Conservation (phyloP, 2,329 filamentous ascomycete genomes). For the Cytospora schulzeri region DNA sequence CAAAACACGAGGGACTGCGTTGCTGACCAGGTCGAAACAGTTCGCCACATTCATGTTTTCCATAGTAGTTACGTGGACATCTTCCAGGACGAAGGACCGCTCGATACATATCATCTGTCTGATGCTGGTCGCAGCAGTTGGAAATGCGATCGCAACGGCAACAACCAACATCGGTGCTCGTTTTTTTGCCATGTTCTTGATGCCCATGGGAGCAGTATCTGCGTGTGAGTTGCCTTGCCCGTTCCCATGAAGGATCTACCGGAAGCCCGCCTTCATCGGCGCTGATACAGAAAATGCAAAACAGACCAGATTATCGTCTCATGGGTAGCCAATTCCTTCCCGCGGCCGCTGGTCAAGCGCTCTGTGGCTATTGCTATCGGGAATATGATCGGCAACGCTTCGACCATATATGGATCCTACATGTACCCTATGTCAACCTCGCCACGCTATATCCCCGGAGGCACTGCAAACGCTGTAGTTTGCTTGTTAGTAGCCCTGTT, state of each 20-base stretch:
- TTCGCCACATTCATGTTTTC: slow-evolving; percentile 57
- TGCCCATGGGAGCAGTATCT: slow-evolving; percentile 57
- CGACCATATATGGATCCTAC: slow-evolving; percentile 50
- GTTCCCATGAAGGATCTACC: neutral
- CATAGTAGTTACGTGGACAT: slow-evolving; percentile 56
- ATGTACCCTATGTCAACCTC: slow-evolving; percentile 48
- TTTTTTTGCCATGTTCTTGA: slow-evolving; percentile 65
- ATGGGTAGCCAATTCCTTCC: slow-evolving; percentile 69
- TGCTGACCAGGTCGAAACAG: slow-evolving; percentile 28
- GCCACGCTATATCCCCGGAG: slow-evolving; percentile 52
- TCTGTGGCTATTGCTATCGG: slow-evolving; percentile 68
- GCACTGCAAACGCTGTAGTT: slow-evolving; percentile 62
- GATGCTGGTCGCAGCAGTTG: slow-evolving; percentile 53
- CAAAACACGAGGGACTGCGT: neutral
- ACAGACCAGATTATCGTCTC: slow-evolving; percentile 62
- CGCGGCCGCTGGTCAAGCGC: slow-evolving; percentile 68
- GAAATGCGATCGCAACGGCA: slow-evolving; percentile 58
- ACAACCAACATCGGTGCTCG: slow-evolving; percentile 53
- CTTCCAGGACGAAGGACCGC: slow-evolving; percentile 56
- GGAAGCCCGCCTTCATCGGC: neutral
- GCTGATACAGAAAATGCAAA: neutral
- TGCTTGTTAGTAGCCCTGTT: slow-evolving; percentile 62
- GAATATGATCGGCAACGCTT: slow-evolving; percentile 66
- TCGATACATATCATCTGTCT: slow-evolving; percentile 57
- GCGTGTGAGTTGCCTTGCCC: slow-evolving; percentile 39